Evolutionary conservation across 805 yeast species (phyloP).

Genomic region (Priceomyces castillae): DNA sequence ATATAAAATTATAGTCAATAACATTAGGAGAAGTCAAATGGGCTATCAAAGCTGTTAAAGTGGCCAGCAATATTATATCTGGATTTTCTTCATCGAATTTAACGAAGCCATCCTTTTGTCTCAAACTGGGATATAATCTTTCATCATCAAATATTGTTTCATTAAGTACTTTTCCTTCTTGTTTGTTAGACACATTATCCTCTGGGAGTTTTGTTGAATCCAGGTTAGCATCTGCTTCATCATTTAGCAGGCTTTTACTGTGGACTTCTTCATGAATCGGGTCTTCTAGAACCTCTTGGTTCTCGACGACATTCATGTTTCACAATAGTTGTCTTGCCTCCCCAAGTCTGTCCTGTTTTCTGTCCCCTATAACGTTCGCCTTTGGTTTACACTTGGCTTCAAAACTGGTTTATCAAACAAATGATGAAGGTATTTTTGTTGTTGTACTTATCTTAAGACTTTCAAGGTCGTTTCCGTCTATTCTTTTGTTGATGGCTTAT

Average conservation of each 20-base stretch:
- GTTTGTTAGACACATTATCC: not conserved
- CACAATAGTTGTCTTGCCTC: not conserved
- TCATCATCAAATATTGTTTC: constrained; percentile 39
- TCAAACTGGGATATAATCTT: constrained; percentile 31
- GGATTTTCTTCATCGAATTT: constrained; percentile 34
- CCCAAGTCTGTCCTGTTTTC: not conserved
- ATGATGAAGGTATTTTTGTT: too few species aligned
- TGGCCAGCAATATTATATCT: constrained; percentile 35
- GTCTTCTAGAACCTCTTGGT: not conserved
- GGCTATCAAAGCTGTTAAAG: constrained; percentile 48
- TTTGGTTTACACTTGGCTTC: not conserved
- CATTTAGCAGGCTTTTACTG: not conserved
- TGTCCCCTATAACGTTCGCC: not conserved
- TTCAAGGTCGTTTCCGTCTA: not conserved
- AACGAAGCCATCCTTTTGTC: constrained; percentile 20
- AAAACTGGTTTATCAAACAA: not conserved
- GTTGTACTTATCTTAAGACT: not conserved
- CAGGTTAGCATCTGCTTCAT: not conserved
- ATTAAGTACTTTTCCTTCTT: constrained; percentile 20
- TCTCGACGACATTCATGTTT: constrained; percentile 4
- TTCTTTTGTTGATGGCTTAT: not conserved
- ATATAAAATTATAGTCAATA: constrained; percentile 71
- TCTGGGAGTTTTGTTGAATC: not conserved
- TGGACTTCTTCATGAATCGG: not conserved
- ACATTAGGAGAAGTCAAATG: constrained; percentile 69